phyloP scores from a whole-genome alignment of 2,329 filamentous ascomycete species.

The Calycina herbarum region DNA sequence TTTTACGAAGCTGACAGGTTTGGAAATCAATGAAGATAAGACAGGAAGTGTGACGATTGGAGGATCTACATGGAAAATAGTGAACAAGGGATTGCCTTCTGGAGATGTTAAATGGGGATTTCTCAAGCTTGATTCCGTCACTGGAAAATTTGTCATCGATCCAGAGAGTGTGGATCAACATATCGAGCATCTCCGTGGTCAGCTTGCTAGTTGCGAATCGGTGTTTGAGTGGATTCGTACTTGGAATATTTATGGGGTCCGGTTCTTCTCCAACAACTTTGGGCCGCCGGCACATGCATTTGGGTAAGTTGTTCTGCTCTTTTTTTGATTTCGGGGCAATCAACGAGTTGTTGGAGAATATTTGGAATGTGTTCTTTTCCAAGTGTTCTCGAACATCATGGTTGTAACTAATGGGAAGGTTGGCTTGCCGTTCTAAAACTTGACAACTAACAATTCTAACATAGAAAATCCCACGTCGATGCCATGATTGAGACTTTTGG shows the following conservation, averaged over 20 bases:
- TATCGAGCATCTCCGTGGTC: not conserved
- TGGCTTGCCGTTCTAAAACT: no score
- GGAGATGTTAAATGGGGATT: not conserved
- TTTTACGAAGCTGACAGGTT: not conserved
- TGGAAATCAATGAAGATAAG: not conserved
- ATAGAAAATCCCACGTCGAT: constrained; percentile 55
- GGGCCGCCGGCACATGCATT: constrained; percentile 44
- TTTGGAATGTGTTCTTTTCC: no score
- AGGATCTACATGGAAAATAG: not conserved
- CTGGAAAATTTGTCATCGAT: not conserved
- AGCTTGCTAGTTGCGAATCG: constrained; percentile 39
- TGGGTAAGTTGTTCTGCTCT: not conserved
- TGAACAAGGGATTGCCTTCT: not conserved
- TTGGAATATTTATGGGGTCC: constrained; percentile 57
- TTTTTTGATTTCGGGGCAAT: not conserved
- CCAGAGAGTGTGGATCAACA: not conserved
- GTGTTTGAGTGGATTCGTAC: constrained; percentile 60
- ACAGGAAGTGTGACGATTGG: not conserved
- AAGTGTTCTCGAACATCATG: no score
- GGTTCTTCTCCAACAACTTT: constrained; percentile 59
- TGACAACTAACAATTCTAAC: constrained; percentile 44
- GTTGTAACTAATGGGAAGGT: no score
- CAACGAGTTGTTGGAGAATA: no score
- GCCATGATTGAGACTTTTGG: constrained; percentile 52
- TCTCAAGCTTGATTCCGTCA: not conserved